Conservation (phyloP, 108 stramenopile species). For the Fragilaria radians region DNA sequence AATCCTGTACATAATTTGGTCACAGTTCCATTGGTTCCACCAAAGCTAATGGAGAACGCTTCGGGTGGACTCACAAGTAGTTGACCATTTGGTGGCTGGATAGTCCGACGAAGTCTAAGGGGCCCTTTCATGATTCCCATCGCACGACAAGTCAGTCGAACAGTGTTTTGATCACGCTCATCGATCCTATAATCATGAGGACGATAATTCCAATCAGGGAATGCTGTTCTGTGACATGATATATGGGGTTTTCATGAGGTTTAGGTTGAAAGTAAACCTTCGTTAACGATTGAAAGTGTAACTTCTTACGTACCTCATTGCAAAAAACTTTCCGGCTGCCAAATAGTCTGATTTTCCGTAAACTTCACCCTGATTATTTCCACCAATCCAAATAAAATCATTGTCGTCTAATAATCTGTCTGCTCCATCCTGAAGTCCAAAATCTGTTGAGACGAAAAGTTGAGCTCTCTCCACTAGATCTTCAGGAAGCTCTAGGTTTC, state of each 20-base stretch:
- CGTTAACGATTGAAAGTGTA: neutral
- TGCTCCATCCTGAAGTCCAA: slow-evolving; percentile 11
- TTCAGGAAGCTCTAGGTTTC: slow-evolving; percentile 8
- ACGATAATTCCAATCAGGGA: slow-evolving; percentile 52
- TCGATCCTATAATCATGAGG: slow-evolving; percentile 52
- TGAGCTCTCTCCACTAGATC: slow-evolving; percentile 8
- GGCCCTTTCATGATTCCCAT: slow-evolving; percentile 38
- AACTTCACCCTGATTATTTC: slow-evolving; percentile 3
- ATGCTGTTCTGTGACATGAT: slow-evolving; percentile 13
- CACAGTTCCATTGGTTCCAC: slow-evolving; percentile 23
- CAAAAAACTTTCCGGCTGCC: slow-evolving; percentile 45
- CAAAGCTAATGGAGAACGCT: slow-evolving; percentile 42
- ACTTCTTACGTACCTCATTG: slow-evolving; percentile 13
- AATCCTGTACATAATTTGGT: slow-evolving; percentile 45
- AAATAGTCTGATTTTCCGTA: slow-evolving; percentile 40
- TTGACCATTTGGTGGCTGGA: slow-evolving; percentile 32
- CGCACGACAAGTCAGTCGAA: slow-evolving; percentile 37
- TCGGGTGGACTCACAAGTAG: slow-evolving; percentile 48
- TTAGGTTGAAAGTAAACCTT: no score
- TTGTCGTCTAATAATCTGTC: slow-evolving; percentile 15
- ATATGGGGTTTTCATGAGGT: no score
- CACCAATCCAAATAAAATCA: slow-evolving; percentile 36
- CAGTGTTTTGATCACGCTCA: slow-evolving; percentile 19
- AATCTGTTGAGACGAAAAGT: slow-evolving; percentile 13
- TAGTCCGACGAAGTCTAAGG: slow-evolving; percentile 26